phyloP scores from a whole-genome alignment of 2,329 filamentous ascomycete genomes.

The Colletotrichum tropicicola region DNA sequence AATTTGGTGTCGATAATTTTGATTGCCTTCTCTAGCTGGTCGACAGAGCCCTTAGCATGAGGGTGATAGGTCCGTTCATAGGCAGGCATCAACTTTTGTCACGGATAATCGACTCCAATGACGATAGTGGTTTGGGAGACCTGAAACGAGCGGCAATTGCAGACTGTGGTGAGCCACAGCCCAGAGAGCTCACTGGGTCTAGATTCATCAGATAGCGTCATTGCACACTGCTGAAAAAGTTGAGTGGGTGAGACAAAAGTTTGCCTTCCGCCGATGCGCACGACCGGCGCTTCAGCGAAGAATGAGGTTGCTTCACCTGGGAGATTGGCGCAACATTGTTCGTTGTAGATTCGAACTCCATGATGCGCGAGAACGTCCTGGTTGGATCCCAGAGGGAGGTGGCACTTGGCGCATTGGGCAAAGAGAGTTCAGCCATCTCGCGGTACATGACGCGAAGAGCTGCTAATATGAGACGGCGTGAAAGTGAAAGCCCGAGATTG shows the following conservation, averaged over 20 bases:
- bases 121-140: not conserved
- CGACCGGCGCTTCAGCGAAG: not conserved
- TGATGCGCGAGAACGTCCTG: not conserved
- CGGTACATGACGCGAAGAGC: constrained; percentile 2
- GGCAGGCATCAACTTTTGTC: not conserved
- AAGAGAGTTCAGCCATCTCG: constrained; percentile 14
- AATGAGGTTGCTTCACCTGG: not conserved
- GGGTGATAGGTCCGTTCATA: not conserved
- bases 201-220: not conserved
- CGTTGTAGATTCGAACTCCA: not conserved
- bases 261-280: not conserved
- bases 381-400: not conserved
- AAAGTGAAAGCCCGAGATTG: constrained; percentile 4
- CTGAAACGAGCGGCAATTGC: not conserved
- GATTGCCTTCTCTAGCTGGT: too few relatives aligned
- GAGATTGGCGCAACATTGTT: not conserved
- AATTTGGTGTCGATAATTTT: too few relatives aligned
- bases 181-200: not conserved
- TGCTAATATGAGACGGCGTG: constrained; percentile 25
- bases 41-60: too few relatives aligned
- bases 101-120: not conserved
- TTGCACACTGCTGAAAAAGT: not conserved
- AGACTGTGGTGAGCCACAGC: not conserved
- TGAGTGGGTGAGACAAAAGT: not conserved
- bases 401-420: not conserved